Conservation (phyloP, 768 basidiomycete species). For the Lactarius quietus region DNA sequence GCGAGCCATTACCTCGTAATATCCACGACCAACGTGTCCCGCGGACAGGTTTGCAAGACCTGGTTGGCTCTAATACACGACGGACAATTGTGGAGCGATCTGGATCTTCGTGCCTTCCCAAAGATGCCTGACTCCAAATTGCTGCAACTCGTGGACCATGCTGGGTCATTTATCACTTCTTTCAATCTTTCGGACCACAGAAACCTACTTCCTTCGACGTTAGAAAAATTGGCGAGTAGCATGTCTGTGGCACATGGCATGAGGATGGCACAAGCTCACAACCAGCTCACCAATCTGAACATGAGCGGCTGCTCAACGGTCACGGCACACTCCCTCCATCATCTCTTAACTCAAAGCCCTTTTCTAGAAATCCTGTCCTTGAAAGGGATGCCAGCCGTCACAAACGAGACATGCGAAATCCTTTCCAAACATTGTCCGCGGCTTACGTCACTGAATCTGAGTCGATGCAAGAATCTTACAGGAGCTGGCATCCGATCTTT, state of each 20-base stretch:
- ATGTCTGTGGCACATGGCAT: slow-evolving; percentile 45
- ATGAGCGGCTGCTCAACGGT: slow-evolving; percentile 69
- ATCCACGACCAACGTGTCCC: slow-evolving; percentile 11
- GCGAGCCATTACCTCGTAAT: slow-evolving; percentile 4
- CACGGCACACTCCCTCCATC: slow-evolving; percentile 62
- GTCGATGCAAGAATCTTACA: slow-evolving; percentile 65
- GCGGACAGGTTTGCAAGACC: slow-evolving; percentile 61
- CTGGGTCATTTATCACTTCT: slow-evolving; percentile 60
- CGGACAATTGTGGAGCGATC: slow-evolving; percentile 77
- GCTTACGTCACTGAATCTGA: slow-evolving; percentile 62
- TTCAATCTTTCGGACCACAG: slow-evolving; percentile 65
- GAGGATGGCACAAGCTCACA: slow-evolving; percentile 42
- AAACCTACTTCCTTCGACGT: slow-evolving; percentile 44
- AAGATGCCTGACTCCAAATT: slow-evolving; percentile 50
- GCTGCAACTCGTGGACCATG: slow-evolving; percentile 47
- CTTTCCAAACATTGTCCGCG: slow-evolving; percentile 55
- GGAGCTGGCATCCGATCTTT: slow-evolving; percentile 56
- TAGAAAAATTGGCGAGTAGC: slow-evolving; percentile 51
- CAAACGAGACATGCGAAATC: slow-evolving; percentile 69
- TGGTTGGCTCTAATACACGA: slow-evolving; percentile 79
- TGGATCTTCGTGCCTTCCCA: slow-evolving; percentile 64
- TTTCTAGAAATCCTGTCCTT: slow-evolving; percentile 55
- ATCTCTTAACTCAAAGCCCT: slow-evolving; percentile 64
- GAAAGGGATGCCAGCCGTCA: slow-evolving; percentile 65
- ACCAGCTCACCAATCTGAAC: slow-evolving; percentile 67